phyloP scores from a whole-genome alignment of 306 rosid genomes.

The Aeschynomene evenia region DNA sequence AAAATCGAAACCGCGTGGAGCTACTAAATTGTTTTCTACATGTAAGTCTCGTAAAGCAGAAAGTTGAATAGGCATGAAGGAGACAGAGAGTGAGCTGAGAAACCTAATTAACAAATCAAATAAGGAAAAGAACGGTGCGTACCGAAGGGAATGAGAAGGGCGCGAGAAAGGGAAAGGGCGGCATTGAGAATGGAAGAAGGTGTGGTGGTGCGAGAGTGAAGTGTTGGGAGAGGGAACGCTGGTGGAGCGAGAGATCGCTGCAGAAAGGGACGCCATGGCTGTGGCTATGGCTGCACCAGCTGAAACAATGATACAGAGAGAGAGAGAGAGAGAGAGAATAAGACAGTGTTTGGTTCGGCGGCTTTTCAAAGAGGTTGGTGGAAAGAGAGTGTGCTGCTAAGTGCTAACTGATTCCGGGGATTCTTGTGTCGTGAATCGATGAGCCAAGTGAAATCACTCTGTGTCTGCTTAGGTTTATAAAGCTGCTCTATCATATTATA shows the following conservation, averaged over 20 bases:
- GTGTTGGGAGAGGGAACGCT: conserved; percentile 23
- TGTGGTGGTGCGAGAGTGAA: neutral
- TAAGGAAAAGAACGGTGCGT: neutral
- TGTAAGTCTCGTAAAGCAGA: too few species aligned
- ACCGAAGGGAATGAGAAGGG: conserved; percentile 40
- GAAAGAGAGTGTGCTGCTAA: neutral
- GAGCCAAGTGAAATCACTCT: neutral
- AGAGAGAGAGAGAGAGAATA: neutral
- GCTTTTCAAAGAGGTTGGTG: neutral
- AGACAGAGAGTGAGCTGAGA: too few species aligned
- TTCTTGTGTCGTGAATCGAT: too few species aligned
- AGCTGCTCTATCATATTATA: neutral
- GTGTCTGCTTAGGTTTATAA: neutral
- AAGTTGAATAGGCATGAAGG: too few species aligned
- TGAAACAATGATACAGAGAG: neutral
- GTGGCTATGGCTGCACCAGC: neutral
- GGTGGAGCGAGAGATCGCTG: conserved; percentile 33
- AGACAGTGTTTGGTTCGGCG: neutral
- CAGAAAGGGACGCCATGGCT: conserved; percentile 46
- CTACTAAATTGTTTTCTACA: too few species aligned
- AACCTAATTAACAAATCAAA: neutral
- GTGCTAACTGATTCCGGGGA: neutral
- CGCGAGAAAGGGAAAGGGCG: conserved; percentile 25
- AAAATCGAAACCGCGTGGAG: neutral
- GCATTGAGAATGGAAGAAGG: conserved; percentile 40